phyloP scores from a whole-genome alignment of 305 asterid genomes.

The Solanum hybrid region DNA sequence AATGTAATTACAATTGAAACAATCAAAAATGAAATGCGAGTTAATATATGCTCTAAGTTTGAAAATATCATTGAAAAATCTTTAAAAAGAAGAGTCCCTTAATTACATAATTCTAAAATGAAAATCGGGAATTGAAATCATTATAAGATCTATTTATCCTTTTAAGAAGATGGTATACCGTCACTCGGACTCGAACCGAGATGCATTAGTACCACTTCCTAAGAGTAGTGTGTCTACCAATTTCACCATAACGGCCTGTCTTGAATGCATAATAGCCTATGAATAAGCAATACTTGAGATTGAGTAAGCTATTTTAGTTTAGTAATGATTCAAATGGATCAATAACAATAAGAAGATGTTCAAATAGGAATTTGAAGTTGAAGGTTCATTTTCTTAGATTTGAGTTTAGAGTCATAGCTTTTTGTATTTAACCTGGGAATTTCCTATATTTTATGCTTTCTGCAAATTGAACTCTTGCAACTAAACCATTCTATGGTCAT shows the following conservation, averaged over 20 bases:
- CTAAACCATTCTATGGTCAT: not conserved
- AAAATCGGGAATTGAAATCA: not conserved
- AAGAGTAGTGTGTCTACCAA: not conserved
- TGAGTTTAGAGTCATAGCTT: not conserved
- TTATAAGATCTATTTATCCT: not conserved
- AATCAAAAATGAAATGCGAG: not conserved
- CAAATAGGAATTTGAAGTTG: not conserved
- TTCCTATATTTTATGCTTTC: not conserved
- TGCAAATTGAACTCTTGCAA: not conserved
- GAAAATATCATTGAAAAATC: not conserved
- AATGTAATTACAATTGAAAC: not conserved
- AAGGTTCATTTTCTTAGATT: not conserved
- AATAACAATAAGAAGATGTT: not conserved
- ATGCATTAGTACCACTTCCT: not conserved
- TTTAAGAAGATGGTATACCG: not conserved
- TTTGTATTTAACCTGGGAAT: not conserved
- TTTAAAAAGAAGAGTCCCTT: not conserved
- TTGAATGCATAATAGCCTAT: not conserved
- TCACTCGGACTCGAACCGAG: not conserved
- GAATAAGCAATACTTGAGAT: not conserved
- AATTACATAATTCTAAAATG: not conserved
- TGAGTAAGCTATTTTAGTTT: not conserved
- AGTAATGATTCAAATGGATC: not conserved
- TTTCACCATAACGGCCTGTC: not conserved
- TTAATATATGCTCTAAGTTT: not conserved